These are phyloP conservation scores for Nicotiana benthamiana DNA, from an alignment of 257 asterid genomes.

Conservation along the genomic window DNA sequence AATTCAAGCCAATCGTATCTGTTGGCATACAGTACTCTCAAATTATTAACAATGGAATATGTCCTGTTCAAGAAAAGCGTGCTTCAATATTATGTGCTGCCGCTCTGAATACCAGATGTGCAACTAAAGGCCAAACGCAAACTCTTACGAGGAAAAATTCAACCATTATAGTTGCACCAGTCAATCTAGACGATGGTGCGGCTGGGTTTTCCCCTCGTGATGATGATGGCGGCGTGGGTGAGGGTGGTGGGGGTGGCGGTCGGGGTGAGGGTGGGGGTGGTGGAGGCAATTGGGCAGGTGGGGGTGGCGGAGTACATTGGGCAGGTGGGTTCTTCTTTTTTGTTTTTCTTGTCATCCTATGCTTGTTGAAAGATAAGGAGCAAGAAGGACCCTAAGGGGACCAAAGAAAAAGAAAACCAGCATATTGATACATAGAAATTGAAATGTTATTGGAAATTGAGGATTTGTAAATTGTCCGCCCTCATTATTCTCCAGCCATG, in stretches of 20 bases:
- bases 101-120: conserved; percentile 47
- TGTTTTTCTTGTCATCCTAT: conserved; percentile 59
- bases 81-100: conserved; percentile 44
- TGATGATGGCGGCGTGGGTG: conserved; percentile 49
- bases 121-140: conserved; percentile 60
- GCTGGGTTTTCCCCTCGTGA: conserved; percentile 71
- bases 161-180: conserved; percentile 82
- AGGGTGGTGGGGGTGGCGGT: conserved; percentile 64
- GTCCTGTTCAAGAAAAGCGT: conserved; percentile 18
- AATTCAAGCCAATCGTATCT: conserved; percentile 13
- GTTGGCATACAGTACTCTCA: conserved; percentile 21
- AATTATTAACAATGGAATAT: conserved; percentile 19
- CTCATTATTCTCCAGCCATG: too few relatives aligned
- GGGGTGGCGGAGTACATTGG: conserved; percentile 68
- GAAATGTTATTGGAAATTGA: neutral
- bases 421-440: neutral
- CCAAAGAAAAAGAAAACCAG: conserved; percentile 17
- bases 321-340: conserved; percentile 76
- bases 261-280: conserved; percentile 81
- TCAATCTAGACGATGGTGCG: conserved; percentile 67
- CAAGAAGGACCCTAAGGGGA: conserved; percentile 36
- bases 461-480: neutral
- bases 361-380: conserved; percentile 60
- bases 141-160: conserved; percentile 67
- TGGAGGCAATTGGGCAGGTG: conserved; percentile 65